Conservation (phyloP, 2,329 filamentous ascomycete species). For the Thielaviopsis populi region DNA sequence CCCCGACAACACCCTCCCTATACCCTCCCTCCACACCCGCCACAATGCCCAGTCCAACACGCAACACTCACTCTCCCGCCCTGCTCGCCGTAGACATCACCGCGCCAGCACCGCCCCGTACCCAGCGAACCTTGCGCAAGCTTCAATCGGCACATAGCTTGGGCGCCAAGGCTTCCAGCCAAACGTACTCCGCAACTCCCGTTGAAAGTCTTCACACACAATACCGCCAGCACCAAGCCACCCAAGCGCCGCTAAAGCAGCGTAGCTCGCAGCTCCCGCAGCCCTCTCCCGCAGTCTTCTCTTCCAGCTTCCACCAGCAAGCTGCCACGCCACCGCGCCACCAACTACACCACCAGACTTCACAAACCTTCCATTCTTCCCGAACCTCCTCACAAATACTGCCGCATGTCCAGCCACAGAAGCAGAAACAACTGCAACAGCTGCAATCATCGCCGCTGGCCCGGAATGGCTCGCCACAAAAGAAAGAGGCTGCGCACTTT, state of each 20-base stretch:
- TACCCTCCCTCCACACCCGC: not conserved
- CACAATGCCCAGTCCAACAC: conserved; percentile 9
- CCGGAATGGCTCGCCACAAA: conserved; percentile 23
- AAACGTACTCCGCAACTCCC: conserved; percentile 27
- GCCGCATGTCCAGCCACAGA: not conserved
- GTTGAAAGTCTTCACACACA: conserved; percentile 39
- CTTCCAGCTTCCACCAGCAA: conserved; percentile 1
- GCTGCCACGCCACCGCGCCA: conserved; percentile 8
- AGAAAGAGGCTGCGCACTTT: conserved; percentile 22
- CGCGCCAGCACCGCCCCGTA: conserved; percentile 45
- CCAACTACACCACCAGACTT: conserved; percentile 12
- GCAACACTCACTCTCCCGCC: not conserved
- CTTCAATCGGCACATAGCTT: conserved; percentile 62
- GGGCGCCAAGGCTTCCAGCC: conserved; percentile 37
- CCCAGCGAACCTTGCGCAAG: conserved; percentile 53
- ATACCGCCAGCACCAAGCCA: conserved; percentile 31
- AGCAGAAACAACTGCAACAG: not conserved
- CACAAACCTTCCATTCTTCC: conserved; percentile 4
- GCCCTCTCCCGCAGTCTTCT: conserved; percentile 14
- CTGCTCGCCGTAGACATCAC: conserved; percentile 30
- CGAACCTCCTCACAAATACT: not conserved
- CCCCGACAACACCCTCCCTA: not conserved
- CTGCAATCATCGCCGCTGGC: conserved; percentile 19
- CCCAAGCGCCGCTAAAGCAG: conserved; percentile 19
- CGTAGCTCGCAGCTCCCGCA: conserved; percentile 13